phyloP scores from a whole-genome alignment of 2,329 filamentous ascomycete species.

The Dichotomopilus funicola region DNA sequence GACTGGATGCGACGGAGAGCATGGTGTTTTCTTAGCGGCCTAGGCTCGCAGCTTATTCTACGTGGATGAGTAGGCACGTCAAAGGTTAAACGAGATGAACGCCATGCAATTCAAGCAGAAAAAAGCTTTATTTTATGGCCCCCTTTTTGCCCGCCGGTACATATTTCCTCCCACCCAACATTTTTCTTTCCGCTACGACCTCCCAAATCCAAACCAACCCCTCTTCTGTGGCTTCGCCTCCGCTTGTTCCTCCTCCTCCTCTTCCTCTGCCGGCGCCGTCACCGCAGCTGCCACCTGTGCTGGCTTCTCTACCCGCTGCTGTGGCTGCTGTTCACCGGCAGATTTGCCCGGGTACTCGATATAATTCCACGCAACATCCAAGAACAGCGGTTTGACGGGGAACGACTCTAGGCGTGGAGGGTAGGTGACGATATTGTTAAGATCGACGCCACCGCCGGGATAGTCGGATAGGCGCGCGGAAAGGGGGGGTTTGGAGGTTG shows the following conservation, averaged over 20 bases:
- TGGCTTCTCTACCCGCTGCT: conserved; percentile 3
- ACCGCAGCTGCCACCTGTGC: conserved; percentile 15
- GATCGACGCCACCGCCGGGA: conserved; percentile 61
- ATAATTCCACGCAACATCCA: conserved; percentile 97
- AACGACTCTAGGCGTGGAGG: conserved; percentile 77
- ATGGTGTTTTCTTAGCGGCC: no score
- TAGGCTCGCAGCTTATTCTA: no score
- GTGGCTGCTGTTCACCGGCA: conserved; percentile 9
- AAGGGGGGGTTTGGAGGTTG: conserved; percentile 45
- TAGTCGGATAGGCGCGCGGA: conserved; percentile 72
- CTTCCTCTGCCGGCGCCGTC: not conserved
- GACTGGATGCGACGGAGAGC: no score
- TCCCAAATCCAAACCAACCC: conserved; percentile 72
- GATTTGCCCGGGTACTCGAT: conserved; percentile 75
- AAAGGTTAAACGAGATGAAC: no score
- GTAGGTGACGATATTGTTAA: conserved; percentile 77
- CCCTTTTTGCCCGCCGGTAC: no score
- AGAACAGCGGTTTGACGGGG: conserved; percentile 89
- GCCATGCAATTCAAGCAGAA: no score
- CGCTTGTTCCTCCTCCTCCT: conserved; percentile 24
- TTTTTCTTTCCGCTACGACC: conserved; percentile 28
- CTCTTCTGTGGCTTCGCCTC: conserved; percentile 52
- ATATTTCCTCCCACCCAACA: not conserved
- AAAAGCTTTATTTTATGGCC: no score
- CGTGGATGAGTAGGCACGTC: no score